These are phyloP conservation scores for Trichoderma hamatum DNA, from an alignment of 2,329 filamentous ascomycete species.

Conservation along the genomic window DNA sequence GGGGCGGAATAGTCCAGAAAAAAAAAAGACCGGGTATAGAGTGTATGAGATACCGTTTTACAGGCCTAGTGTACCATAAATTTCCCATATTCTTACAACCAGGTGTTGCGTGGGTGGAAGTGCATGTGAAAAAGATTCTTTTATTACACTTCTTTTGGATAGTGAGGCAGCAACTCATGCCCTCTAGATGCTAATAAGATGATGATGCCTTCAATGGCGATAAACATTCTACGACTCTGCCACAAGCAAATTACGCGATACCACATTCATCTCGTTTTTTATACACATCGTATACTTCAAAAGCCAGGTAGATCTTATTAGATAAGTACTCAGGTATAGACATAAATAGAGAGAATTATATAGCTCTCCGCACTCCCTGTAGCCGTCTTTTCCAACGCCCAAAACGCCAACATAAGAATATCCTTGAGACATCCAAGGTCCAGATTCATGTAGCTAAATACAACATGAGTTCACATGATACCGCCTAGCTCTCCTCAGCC, in stretches of 20 bases:
- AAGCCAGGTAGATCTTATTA: neutral
- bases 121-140: conserved; percentile 30
- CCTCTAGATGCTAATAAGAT: neutral
- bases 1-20: conserved; percentile 37
- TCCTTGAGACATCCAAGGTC: neutral
- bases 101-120: conserved; percentile 36
- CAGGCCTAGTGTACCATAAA: conserved; percentile 60
- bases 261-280: neutral
- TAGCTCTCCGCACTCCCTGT: neutral
- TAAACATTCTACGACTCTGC: no score
- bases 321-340: neutral
- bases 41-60: conserved; percentile 58
- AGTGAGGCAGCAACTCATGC: neutral
- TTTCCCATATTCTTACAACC: conserved; percentile 45
- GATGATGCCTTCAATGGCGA: neutral
- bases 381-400: conserved; percentile 20
- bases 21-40: conserved; percentile 53
- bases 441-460: neutral
- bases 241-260: no score
- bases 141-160: neutral
- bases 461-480: neutral
- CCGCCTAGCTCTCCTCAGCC: conserved; percentile 45
- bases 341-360: neutral
- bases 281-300: neutral
- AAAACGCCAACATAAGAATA: conserved; percentile 19